Evolutionary conservation across 495 filamentous ascomycete species (phyloP).

Genomic region (Penicillium argentinense): DNA sequence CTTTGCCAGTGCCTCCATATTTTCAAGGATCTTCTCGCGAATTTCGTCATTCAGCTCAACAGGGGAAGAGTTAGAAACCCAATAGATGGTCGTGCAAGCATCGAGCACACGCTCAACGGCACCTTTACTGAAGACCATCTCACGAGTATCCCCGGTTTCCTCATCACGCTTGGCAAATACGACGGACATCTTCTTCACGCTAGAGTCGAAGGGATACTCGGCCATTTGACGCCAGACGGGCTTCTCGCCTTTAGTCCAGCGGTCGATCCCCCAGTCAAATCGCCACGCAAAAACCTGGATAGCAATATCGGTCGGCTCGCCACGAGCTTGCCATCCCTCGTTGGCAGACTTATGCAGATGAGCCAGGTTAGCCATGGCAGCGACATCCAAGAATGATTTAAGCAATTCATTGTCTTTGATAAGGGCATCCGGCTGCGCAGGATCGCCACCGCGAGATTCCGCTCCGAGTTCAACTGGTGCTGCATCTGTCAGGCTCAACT

Average conservation of each 20-base stretch:
- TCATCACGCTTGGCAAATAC: constrained; percentile 47
- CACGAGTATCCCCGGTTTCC: constrained; percentile 20
- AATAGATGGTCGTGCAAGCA: constrained; percentile 56
- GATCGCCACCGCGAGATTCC: constrained; percentile 25
- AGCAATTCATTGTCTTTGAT: constrained; percentile 41
- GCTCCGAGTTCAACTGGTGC: constrained; percentile 34
- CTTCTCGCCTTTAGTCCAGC: constrained; percentile 49
- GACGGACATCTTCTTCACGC: constrained; percentile 69
- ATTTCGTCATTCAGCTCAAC: constrained; percentile 43
- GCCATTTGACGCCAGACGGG: constrained; percentile 56
- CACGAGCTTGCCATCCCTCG: constrained; percentile 58
- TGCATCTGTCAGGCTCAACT: constrained; percentile 43
- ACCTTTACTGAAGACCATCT: constrained; percentile 70
- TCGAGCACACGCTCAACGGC: constrained; percentile 79
- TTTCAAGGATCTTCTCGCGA: constrained; percentile 53
- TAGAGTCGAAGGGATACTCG: constrained; percentile 68
- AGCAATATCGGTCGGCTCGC: constrained; percentile 69
- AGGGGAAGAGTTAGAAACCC: constrained; percentile 36
- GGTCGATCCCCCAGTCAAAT: constrained; percentile 58
- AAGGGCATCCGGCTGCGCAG: constrained; percentile 31
- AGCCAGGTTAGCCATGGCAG: constrained; percentile 66
- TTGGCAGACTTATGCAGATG: constrained; percentile 50
- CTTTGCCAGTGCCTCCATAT: constrained; percentile 63
- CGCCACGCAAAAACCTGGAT: constrained; percentile 68
- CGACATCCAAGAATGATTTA: constrained; percentile 57